phyloP scores from a whole-genome alignment of 495 filamentous ascomycete genomes.

The Annulohypoxylon maeteangense region DNA sequence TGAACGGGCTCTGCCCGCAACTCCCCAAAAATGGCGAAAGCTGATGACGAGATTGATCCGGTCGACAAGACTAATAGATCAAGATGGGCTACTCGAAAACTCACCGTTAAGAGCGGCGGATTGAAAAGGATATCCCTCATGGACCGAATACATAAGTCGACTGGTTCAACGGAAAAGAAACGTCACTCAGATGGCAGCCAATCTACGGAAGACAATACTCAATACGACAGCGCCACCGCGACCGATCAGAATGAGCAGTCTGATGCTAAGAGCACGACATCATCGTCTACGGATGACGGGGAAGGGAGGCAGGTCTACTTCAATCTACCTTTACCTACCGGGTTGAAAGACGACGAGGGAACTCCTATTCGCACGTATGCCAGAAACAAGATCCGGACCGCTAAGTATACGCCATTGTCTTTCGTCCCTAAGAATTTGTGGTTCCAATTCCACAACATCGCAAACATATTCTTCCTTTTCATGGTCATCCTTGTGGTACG shows the following conservation, averaged over 20 bases:
- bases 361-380: conserved; percentile 74
- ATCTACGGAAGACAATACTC: conserved; percentile 51
- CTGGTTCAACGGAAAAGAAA: conserved; percentile 75
- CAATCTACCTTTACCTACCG: conserved; percentile 81
- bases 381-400: conserved; percentile 96
- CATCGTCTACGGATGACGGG: conserved; percentile 33
- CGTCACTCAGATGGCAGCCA: conserved; percentile 67
- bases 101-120: conserved; percentile 74
- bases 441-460: conserved; percentile 98
- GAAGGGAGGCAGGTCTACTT: conserved; percentile 73
- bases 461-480: conserved; percentile 98
- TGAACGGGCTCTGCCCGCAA: conserved; percentile 64
- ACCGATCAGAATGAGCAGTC: conserved; percentile 42
- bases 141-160: conserved; percentile 75
- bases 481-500: conserved; percentile 93
- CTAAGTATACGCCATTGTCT: conserved; percentile 94
- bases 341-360: conserved; percentile 86
- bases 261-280: conserved; percentile 42
- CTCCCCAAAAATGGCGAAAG: conserved; percentile 57
- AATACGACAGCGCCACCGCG: conserved; percentile 51
- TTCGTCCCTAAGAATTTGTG: conserved; percentile 98
- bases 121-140: conserved; percentile 88
- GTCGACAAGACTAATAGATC: conserved; percentile 69
- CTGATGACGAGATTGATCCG: conserved; percentile 53
- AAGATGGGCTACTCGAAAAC: conserved; percentile 93